A percentile compares a stretch with the other conserved stretches of the same genome.
Conservation (phyloP, 73 alveolate species). For the Paramecium primaurelia region DNA sequence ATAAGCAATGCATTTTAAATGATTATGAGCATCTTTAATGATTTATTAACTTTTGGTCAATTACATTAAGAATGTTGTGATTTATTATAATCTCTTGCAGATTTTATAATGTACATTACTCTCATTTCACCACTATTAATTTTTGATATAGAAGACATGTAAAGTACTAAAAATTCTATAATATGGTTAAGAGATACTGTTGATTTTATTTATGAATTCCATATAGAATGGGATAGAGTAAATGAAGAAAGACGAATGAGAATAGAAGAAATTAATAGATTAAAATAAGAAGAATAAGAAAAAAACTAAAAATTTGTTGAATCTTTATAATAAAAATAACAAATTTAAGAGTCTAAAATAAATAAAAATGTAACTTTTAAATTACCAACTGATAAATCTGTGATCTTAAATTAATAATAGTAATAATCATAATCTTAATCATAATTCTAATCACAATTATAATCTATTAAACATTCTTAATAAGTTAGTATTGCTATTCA, state of each 20-base stretch:
- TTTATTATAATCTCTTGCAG: not conserved
- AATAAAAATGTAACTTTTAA: slow-evolving; percentile 25
- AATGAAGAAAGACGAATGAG: slow-evolving; percentile 29
- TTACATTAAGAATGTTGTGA: slow-evolving; percentile 2
- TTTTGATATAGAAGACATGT: slow-evolving; percentile 24
- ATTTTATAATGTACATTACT: slow-evolving; percentile 11
- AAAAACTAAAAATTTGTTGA: not conserved
- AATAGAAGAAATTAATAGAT: not conserved
- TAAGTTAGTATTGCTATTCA: not conserved
- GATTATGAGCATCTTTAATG: slow-evolving; percentile 22
- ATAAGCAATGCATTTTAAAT: not conserved
- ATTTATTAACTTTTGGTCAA: not conserved
- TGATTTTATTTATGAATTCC: slow-evolving; percentile 38
- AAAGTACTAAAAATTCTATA: not conserved
- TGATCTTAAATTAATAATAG: not conserved
- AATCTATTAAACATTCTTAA: not conserved
- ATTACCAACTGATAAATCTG: not conserved
- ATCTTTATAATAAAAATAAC: not conserved
- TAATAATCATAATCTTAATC: not conserved
- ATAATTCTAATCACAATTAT: not conserved
- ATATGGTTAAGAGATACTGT: not conserved
- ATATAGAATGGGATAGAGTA: slow-evolving; percentile 49
- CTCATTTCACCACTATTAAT: slow-evolving; percentile 9
- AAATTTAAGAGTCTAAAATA: not conserved
- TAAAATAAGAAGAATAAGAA: slow-evolving; percentile 13